Evolutionary conservation across 176 grass and related monocot genomes (phyloP).

Genomic region (Eragrostis nindensis): DNA sequence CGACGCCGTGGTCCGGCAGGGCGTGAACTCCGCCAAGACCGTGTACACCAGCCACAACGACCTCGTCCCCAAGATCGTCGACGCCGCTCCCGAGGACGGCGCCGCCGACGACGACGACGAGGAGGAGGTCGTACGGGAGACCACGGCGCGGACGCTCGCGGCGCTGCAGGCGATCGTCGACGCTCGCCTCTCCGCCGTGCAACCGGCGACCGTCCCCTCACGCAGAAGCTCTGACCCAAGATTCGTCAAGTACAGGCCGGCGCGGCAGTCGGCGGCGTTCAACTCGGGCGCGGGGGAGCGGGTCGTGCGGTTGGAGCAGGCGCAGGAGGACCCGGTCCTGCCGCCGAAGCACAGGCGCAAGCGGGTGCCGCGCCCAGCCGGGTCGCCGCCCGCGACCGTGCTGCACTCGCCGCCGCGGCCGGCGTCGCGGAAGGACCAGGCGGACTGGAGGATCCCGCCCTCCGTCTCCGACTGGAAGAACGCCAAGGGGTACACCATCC

Average conservation of each 20-base stretch:
- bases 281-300: conserved; percentile 39
- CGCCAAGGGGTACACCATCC: conserved; percentile 42
- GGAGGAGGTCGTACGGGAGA: not conserved
- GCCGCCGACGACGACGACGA: conserved; percentile 33
- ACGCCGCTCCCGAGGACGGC: not conserved
- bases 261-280: conserved; percentile 47
- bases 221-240: conserved; percentile 30
- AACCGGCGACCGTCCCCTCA: conserved; percentile 46
- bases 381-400: conserved; percentile 34
- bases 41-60: conserved; percentile 54
- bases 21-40: conserved; percentile 60
- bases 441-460: conserved; percentile 52
- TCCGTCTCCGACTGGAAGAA: conserved; percentile 58
- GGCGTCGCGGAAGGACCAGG: conserved; percentile 22
- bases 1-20: conserved; percentile 58
- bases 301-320: conserved; percentile 33
- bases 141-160: conserved; percentile 36
- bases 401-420: conserved; percentile 46
- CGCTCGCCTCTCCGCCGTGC: conserved; percentile 35
- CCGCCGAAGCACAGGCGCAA: too few species aligned
- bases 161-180: conserved; percentile 41
- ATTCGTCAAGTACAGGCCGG: conserved; percentile 59
- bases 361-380: too few species aligned
- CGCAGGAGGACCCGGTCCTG: too few species aligned
- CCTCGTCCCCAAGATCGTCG: conserved; percentile 41